Percentiles rank a stretch among this genome's conserved stretches.
Evolutionary conservation across 1,284 basidiomycete genomes (phyloP).

Genomic region (Cutaneotrichosporon sp.): DNA sequence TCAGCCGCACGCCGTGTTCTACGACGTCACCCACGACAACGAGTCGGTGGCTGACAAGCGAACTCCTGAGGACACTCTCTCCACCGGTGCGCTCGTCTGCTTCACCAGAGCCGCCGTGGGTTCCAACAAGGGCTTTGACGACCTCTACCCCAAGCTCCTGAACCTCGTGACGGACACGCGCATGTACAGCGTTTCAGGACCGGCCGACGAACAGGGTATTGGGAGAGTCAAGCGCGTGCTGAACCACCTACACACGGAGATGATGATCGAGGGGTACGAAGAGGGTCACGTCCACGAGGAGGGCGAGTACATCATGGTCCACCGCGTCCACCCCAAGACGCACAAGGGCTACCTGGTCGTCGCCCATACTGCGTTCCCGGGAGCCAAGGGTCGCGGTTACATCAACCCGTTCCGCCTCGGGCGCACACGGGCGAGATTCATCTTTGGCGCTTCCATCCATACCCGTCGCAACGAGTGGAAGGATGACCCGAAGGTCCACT

Average conservation of each 20-base stretch:
- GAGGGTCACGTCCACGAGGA: constrained; percentile 96
- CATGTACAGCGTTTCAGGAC: constrained; percentile 64
- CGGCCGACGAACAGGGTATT: constrained; percentile 60
- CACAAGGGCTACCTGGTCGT: constrained; percentile 88
- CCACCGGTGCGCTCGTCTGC: constrained; percentile 80
- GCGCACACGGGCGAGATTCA: constrained; percentile 72
- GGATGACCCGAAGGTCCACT: constrained; percentile 62
- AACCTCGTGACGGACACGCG: constrained; percentile 81
- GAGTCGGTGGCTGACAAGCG: constrained; percentile 84
- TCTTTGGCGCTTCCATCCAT: constrained; percentile 72
- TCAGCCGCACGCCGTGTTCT: constrained; percentile 82
- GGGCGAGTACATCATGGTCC: constrained; percentile 86
- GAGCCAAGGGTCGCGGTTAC: constrained; percentile 71
- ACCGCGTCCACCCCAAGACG: constrained; percentile 83
- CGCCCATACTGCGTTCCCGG: constrained; percentile 86
- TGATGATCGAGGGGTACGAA: constrained; percentile 74
- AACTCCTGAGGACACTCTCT: constrained; percentile 87
- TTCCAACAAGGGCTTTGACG: constrained; percentile 92
- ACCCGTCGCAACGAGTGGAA: constrained; percentile 64
- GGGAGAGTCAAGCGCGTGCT: constrained; percentile 76
- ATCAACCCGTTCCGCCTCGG: constrained; percentile 78
- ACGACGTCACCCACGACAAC: constrained; percentile 94
- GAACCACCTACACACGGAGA: constrained; percentile 83
- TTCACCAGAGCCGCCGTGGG: constrained; percentile 84
- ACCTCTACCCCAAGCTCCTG: constrained; percentile 87